Conservation (phyloP, 495 filamentous ascomycete species). For the Eremomyces bilateralis region DNA sequence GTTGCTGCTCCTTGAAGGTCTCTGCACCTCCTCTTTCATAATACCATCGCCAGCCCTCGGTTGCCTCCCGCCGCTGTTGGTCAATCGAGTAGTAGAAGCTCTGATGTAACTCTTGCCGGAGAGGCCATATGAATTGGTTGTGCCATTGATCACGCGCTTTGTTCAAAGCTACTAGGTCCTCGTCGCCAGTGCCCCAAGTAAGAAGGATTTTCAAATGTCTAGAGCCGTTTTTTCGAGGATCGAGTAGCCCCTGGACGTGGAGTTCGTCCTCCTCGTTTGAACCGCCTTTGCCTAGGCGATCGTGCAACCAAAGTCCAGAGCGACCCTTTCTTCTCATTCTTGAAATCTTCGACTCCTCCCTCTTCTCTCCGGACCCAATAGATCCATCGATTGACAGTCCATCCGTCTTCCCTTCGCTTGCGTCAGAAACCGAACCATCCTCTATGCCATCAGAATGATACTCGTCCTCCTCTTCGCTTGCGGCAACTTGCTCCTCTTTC, state of each 20-base stretch:
- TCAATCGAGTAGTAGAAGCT: constrained; percentile 25
- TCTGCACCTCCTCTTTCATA: constrained; percentile 20
- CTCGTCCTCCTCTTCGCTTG: background rate
- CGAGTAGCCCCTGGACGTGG: background rate
- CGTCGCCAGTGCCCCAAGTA: background rate
- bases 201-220: background rate
- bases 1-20: constrained; percentile 21
- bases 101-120: constrained; percentile 15
- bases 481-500: background rate
- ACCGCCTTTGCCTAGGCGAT: background rate
- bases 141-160: background rate
- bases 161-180: background rate
- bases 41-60: constrained; percentile 35
- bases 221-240: background rate
- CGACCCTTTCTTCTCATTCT: background rate
- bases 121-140: background rate
- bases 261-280: background rate
- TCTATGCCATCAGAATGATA: background rate
- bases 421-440: background rate
- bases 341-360: background rate
- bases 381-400: background rate
- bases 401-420: background rate
- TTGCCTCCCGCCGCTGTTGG: constrained; percentile 23
- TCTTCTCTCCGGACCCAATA: background rate
- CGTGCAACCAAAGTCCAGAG: background rate